These are phyloP conservation scores for Calonectria pteridis DNA, from an alignment of 2,329 filamentous ascomycete genomes.

Conservation along the genomic window DNA sequence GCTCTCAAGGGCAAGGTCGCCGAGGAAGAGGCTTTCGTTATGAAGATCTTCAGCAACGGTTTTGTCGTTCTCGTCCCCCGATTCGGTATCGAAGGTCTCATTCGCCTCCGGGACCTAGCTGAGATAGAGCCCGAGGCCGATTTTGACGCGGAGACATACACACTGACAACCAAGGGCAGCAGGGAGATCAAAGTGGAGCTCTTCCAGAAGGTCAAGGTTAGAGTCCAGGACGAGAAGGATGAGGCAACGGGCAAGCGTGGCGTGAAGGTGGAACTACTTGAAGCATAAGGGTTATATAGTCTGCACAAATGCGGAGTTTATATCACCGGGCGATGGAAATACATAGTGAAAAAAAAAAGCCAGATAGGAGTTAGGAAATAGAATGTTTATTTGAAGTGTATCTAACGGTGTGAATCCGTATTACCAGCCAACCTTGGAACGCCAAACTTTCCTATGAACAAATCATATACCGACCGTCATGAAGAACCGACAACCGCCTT, in stretches of 20 bases:
- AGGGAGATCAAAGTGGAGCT: constrained; percentile 77
- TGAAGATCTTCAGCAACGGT: constrained; percentile 97
- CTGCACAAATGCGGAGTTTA: background rate
- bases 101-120: constrained; percentile 86
- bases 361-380: constrained; percentile 39
- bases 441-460: constrained; percentile 48
- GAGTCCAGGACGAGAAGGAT: constrained; percentile 93
- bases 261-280: constrained; percentile 79
- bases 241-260: constrained; percentile 96
- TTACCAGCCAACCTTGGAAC: constrained; percentile 50
- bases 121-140: constrained; percentile 82
- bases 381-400: constrained; percentile 42
- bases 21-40: constrained; percentile 93
- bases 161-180: constrained; percentile 71
- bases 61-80: constrained; percentile 96
- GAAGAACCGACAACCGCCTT: constrained; percentile 27
- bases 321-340: constrained; percentile 29
- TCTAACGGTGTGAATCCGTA: constrained; percentile 45
- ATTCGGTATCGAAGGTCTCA: constrained; percentile 94
- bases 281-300: constrained; percentile 33
- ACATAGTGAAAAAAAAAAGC: constrained; percentile 29
- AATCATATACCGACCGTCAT: constrained; percentile 45
- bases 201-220: constrained; percentile 91
- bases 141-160: constrained; percentile 90
- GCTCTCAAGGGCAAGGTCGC: constrained; percentile 82